Evolutionary conservation across 371 early-diverging fungal genomes (phyloP).

Genomic region (Mortierella sp.): DNA sequence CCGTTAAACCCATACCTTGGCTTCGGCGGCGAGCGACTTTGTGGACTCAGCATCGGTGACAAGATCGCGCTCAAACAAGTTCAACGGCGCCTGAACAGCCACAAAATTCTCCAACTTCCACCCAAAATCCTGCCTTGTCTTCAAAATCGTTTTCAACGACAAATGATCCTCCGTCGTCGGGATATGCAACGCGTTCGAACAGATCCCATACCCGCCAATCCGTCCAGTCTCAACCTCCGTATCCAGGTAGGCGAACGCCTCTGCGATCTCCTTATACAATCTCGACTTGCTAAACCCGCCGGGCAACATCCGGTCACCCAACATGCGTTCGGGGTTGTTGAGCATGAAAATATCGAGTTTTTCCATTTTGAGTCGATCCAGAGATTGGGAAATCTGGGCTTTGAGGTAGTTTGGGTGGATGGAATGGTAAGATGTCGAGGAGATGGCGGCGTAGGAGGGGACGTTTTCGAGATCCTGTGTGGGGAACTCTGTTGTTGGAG

Average conservation of each 20-base stretch:
- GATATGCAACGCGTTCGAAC: slow-evolving; percentile 77
- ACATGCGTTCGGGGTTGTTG: slow-evolving; percentile 85
- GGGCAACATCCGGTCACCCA: slow-evolving; percentile 68
- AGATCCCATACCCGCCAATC: slow-evolving; percentile 80
- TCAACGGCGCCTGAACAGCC: slow-evolving; percentile 80
- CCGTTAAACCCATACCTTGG: slow-evolving; percentile 58
- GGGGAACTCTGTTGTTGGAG: slow-evolving; percentile 33
- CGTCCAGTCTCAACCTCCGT: slow-evolving; percentile 70
- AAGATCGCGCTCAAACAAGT: slow-evolving; percentile 82
- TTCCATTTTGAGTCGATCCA: slow-evolving; percentile 71
- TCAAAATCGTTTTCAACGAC: slow-evolving; percentile 62
- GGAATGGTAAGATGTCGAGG: slow-evolving; percentile 72
- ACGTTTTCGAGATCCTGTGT: slow-evolving; percentile 23
- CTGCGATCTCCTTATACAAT: slow-evolving; percentile 70
- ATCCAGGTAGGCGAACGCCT: slow-evolving; percentile 76
- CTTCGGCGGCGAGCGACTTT: slow-evolving; percentile 68
- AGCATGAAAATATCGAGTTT: slow-evolving; percentile 82
- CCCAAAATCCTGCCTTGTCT: slow-evolving; percentile 53
- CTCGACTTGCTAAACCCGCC: slow-evolving; percentile 45
- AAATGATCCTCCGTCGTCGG: slow-evolving; percentile 74
- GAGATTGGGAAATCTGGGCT: slow-evolving; percentile 68
- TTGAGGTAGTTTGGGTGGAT: slow-evolving; percentile 75
- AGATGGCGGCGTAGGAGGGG: slow-evolving; percentile 67
- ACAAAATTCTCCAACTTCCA: slow-evolving; percentile 65
- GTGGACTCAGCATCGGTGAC: slow-evolving; percentile 56